phyloP scores from a whole-genome alignment of 805 yeast genomes.

The Myxozyma udenii region DNA sequence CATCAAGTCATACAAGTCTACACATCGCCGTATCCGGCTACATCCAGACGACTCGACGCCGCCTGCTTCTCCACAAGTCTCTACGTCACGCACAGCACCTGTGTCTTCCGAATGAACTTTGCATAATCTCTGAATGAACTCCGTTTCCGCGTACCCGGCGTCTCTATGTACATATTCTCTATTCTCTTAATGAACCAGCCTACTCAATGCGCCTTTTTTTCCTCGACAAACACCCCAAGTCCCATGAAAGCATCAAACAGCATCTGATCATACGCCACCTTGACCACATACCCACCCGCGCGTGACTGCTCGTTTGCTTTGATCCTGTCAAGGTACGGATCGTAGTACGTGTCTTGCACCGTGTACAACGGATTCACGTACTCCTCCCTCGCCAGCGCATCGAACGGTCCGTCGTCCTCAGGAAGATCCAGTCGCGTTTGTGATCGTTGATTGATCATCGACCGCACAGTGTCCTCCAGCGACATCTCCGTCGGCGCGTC shows the following conservation, averaged over 20 bases:
- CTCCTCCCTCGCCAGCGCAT: conserved; percentile 92
- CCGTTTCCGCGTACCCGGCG: conserved; percentile 5
- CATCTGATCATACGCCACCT: conserved; percentile 67
- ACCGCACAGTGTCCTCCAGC: conserved; percentile 28
- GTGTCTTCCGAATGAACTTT: conserved; percentile 7
- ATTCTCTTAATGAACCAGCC: background rate
- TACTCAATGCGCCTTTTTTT: conserved; percentile 4
- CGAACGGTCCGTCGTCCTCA: conserved; percentile 61
- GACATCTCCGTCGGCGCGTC: conserved; percentile 34
- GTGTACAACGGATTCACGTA: conserved; percentile 53
- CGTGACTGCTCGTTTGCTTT: conserved; percentile 59
- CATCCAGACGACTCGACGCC: conserved; percentile 14
- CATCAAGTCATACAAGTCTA: background rate
- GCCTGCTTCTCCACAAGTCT: conserved; percentile 5
- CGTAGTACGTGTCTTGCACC: conserved; percentile 51
- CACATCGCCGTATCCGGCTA: background rate
- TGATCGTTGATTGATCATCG: conserved; percentile 8
- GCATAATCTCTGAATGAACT: background rate
- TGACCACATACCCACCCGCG: conserved; percentile 83
- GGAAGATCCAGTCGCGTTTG: conserved; percentile 21
- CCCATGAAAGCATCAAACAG: conserved; percentile 89
- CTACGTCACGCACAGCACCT: background rate
- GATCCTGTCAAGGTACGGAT: conserved; percentile 55
- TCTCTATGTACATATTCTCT: background rate
- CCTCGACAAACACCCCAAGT: conserved; percentile 71